Evolutionary conservation across 306 rosid species (phyloP).

Genomic region (Rosa multiflora): DNA sequence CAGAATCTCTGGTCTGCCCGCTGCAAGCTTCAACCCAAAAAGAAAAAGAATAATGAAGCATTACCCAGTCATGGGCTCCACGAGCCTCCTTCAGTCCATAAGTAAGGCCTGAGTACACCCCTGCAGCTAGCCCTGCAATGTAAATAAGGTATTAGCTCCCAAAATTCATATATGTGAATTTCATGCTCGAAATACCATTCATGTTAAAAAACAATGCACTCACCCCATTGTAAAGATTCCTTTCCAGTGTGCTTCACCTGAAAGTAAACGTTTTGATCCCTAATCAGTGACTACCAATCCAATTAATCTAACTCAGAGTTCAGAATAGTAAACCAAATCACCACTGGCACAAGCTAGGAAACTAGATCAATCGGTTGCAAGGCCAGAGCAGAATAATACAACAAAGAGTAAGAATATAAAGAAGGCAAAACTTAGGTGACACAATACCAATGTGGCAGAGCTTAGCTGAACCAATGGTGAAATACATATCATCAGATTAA

Average conservation of each 20-base stretch:
- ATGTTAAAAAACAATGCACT: neutral
- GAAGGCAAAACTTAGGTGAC: too few species aligned
- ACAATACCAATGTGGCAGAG: neutral
- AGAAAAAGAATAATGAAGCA: neutral
- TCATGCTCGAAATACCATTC: neutral
- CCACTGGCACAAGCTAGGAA: neutral
- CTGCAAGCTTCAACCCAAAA: neutral
- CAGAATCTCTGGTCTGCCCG: too few species aligned
- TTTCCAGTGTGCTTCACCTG: constrained; percentile 83
- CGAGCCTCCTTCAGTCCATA: constrained; percentile 86
- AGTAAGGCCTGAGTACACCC: constrained; percentile 80
- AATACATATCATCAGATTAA: neutral
- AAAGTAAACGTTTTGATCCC: neutral
- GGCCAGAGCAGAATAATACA: too few species aligned
- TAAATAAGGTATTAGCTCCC: neutral
- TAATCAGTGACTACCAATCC: neutral
- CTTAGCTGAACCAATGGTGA: neutral
- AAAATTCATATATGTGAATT: neutral
- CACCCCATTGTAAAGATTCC: constrained; percentile 91
- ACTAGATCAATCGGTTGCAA: neutral
- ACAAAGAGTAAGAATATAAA: neutral
- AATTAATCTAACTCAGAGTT: neutral
- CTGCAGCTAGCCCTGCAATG: constrained; percentile 73
- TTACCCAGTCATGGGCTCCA: constrained; percentile 89
- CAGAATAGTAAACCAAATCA: neutral